These are phyloP conservation scores for Pyricularia pennisetigena DNA, from an alignment of 2,329 filamentous ascomycete genomes.

Conservation along the genomic window DNA sequence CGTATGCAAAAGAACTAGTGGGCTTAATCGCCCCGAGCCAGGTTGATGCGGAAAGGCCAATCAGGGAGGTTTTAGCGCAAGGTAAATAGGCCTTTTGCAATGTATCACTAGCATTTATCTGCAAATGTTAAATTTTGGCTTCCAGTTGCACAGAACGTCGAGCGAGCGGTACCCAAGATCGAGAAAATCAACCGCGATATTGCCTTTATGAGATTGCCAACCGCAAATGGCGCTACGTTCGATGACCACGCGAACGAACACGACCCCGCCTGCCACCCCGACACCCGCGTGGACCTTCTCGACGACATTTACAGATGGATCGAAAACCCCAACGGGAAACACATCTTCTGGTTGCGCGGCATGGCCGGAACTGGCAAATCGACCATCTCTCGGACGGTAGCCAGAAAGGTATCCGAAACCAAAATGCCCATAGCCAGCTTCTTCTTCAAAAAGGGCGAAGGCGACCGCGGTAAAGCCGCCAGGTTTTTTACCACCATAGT, in stretches of 20 bases:
- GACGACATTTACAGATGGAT: neutral
- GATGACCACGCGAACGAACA: neutral
- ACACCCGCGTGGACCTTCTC: neutral
- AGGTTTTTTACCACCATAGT: slow-evolving; percentile 30
- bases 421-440: slow-evolving; percentile 23
- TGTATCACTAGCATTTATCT: too few species aligned
- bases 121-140: too few species aligned
- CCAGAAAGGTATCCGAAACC: neutral
- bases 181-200: neutral
- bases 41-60: too few species aligned
- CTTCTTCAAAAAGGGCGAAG: slow-evolving; percentile 33
- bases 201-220: neutral
- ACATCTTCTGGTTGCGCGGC: slow-evolving; percentile 1
- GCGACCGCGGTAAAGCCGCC: slow-evolving; percentile 22
- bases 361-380: neutral
- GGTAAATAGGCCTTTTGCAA: too few species aligned
- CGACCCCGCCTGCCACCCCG: neutral
- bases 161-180: too few species aligned
- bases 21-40: too few species aligned
- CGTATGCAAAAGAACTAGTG: too few species aligned
- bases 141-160: too few species aligned
- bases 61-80: too few species aligned
- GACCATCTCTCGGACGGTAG: slow-evolving; percentile 2
- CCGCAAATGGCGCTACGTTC: neutral
- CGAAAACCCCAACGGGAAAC: neutral